Evolutionary conservation across 1,284 basidiomycete genomes (phyloP).

Genomic region (Cystobasidiaceae sp.): DNA sequence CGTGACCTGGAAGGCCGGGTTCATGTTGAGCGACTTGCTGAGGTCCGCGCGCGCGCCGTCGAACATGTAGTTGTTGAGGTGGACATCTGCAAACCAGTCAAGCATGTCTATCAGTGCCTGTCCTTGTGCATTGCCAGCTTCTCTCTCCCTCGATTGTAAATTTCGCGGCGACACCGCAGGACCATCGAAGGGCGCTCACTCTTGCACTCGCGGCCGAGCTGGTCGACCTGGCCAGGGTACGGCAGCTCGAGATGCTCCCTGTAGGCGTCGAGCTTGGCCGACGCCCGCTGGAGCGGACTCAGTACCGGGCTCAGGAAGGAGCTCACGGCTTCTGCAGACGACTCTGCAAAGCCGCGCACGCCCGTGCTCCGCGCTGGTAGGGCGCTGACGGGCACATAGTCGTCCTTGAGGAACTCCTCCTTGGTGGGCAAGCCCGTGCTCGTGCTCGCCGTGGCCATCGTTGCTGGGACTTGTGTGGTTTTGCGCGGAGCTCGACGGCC

Average conservation of each 20-base stretch:
- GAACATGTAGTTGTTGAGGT: constrained; percentile 85
- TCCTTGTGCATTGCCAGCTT: neutral
- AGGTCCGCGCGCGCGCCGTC: constrained; percentile 95
- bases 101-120: neutral
- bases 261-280: constrained; percentile 23
- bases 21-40: constrained; percentile 86
- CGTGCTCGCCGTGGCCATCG: constrained; percentile 5
- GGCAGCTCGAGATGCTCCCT: constrained; percentile 59
- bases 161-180: neutral
- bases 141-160: neutral
- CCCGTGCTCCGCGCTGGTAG: constrained; percentile 5
- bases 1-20: constrained; percentile 95
- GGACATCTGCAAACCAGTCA: constrained; percentile 63
- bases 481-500: too few species aligned
- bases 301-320: constrained; percentile 22
- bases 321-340: constrained; percentile 2
- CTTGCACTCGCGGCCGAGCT: constrained; percentile 69
- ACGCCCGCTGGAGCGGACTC: constrained; percentile 17
- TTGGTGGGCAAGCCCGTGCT: constrained; percentile 3
- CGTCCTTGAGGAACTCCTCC: constrained; percentile 22
- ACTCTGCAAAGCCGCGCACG: constrained; percentile 21
- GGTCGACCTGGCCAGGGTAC: constrained; percentile 84
- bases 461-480: neutral
- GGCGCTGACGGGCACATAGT: constrained; percentile 13
- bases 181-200: constrained; percentile 35